Evolutionary conservation across 768 basidiomycete species (phyloP).

Genomic region (Russula griseocarnosa): DNA sequence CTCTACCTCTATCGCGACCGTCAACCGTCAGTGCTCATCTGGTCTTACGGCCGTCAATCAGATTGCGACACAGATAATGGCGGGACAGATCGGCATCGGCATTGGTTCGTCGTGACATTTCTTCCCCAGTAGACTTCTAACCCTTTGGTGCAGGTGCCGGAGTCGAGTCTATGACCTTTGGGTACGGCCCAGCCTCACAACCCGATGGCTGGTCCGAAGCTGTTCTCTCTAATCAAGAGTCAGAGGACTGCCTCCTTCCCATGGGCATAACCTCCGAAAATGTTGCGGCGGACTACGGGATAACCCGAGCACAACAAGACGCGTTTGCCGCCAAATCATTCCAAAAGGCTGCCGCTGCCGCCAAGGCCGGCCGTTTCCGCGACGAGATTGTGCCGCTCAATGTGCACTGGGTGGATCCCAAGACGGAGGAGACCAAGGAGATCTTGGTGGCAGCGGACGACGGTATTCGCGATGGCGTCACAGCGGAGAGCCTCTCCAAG

Average conservation of each 20-base stretch:
- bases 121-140: neutral
- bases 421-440: constrained; percentile 62
- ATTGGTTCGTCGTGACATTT: constrained; percentile 53
- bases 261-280: constrained; percentile 97
- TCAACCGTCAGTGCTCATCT: constrained; percentile 89
- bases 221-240: constrained; percentile 60
- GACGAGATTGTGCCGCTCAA: constrained; percentile 81
- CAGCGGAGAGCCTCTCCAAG: constrained; percentile 69
- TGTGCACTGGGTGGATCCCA: constrained; percentile 64
- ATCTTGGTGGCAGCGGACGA: constrained; percentile 78
- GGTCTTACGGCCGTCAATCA: constrained; percentile 79
- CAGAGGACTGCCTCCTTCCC: constrained; percentile 78
- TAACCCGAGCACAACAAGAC: constrained; percentile 77
- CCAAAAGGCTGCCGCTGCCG: constrained; percentile 77
- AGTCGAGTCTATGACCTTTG: constrained; percentile 86
- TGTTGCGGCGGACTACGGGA: constrained; percentile 71
- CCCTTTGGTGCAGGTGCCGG: constrained; percentile 56
- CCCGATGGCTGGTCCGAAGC: constrained; percentile 60
- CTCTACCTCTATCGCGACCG: constrained; percentile 68
- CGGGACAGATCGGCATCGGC: constrained; percentile 84
- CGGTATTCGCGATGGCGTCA: constrained; percentile 82
- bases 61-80: constrained; percentile 73
- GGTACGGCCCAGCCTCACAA: constrained; percentile 57
- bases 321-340: constrained; percentile 80
- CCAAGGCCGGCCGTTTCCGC: constrained; percentile 77